These are phyloP conservation scores for Ustulina deusta DNA, from an alignment of 2,329 filamentous ascomycete genomes.

Conservation along the genomic window DNA sequence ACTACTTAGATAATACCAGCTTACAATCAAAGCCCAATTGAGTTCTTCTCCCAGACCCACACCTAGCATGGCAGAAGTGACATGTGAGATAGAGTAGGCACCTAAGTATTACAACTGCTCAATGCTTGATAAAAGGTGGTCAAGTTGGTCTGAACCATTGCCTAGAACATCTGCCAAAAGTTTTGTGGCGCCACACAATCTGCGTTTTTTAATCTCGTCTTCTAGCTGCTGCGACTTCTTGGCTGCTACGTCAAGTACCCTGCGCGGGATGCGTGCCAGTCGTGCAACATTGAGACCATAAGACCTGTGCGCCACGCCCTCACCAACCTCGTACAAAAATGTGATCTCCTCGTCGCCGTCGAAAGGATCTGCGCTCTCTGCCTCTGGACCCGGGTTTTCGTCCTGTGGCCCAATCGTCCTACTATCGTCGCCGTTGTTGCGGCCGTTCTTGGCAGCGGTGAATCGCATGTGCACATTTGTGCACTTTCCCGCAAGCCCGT, in stretches of 20 bases:
- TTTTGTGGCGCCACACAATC: slow-evolving; percentile 64
- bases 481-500: slow-evolving; percentile 74
- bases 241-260: slow-evolving; percentile 83
- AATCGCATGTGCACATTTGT: slow-evolving; percentile 97
- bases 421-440: background rate
- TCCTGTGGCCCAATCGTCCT: slow-evolving; percentile 25
- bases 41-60: background rate
- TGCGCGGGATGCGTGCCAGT: slow-evolving; percentile 81
- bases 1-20: slow-evolving; percentile 36
- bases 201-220: slow-evolving; percentile 73
- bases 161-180: slow-evolving; percentile 59
- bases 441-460: slow-evolving; percentile 56
- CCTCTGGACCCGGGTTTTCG: slow-evolving; percentile 47
- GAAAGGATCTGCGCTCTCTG: slow-evolving; percentile 51
- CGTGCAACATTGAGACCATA: slow-evolving; percentile 95
- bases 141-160: slow-evolving; percentile 58
- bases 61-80: background rate
- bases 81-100: background rate
- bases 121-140: slow-evolving; percentile 66
- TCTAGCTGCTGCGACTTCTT: slow-evolving; percentile 85
- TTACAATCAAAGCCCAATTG: slow-evolving; percentile 27
- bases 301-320: slow-evolving; percentile 91
- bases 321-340: slow-evolving; percentile 91
- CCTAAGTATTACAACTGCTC: slow-evolving; percentile 65
- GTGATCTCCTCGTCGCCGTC: slow-evolving; percentile 82